Base-by-base conservation (phyloP, 2,329 filamentous ascomycete species). In the Monosporascus sp. region DNA sequence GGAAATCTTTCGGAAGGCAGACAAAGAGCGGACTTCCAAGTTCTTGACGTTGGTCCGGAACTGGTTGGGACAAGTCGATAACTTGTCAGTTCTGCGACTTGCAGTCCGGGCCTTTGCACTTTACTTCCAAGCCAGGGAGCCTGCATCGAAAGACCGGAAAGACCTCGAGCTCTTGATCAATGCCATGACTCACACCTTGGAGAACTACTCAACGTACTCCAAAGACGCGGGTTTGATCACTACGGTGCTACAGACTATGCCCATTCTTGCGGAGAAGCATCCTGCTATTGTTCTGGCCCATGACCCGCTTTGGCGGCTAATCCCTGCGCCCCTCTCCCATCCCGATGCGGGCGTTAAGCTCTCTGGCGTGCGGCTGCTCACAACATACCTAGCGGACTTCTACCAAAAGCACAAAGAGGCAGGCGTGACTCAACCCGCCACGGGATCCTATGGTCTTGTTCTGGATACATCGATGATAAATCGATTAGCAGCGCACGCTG, bases 91-190 rank as follows among this genome's bases (percentile, higher is more conserved):
- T 26, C 78, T 86, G 49, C 83, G 85, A 55, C 82, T 93, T 22
- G 89, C 87, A 1, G 76, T 97, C 51, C 88, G 94, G 66, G 84
- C 88, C 31, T 96, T 92, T 74, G 82, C 85, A 1, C 84, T 94
- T 49, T 96, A 93, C 69, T 88, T 96, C 54, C 88, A 94, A 55
- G 82, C 81, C 0, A 80, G 81, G 36, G 82, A 83, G 38, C 75
- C 80, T 3, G 76, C 75, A 2, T 66, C 76, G 8, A 84, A 82
- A 55, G 85, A 85, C 55, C 79, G 82, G 55, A 87, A 87, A 62
- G 88, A 96, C 63, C 74, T 89, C 11, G 76, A 78, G 11, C 79
- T 84, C 37, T 76, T 92, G 51, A 74, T 85, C 16, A 76, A 72
- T 59, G 82, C 75, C 53, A 75, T 83, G 8, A 66, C 80, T 7